Conservation (phyloP, 768 basidiomycete species). For the Gautieria morchelliformis region DNA sequence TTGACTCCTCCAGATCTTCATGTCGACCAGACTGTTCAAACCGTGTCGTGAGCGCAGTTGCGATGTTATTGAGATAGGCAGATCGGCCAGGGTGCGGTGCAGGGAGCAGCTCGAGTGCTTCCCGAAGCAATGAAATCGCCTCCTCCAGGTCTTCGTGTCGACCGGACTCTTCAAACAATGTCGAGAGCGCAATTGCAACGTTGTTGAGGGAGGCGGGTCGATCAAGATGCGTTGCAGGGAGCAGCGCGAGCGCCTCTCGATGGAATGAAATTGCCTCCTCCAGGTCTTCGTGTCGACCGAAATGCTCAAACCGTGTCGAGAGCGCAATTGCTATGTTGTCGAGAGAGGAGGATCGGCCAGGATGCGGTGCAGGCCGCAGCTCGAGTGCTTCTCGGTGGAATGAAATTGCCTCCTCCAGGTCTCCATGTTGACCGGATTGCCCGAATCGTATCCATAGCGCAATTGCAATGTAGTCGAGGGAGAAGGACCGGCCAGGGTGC, state of each 20-base stretch:
- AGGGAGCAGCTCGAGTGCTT: slow-evolving; percentile 3
- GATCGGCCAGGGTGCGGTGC: no score
- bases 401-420: slow-evolving; percentile 17
- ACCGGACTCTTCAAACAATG: no score
- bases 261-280: neutral
- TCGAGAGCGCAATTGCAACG: neutral
- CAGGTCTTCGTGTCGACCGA: slow-evolving; percentile 1
- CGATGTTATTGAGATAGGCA: no score
- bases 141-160: slow-evolving; percentile 11
- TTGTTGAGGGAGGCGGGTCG: no score
- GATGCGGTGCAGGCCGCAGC: neutral
- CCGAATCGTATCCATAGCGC: neutral
- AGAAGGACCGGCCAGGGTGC: slow-evolving; percentile 10
- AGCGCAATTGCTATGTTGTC: neutral
- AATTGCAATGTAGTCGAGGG: slow-evolving; percentile 11
- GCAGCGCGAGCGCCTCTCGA: slow-evolving; percentile 3
- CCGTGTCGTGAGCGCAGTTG: no score
- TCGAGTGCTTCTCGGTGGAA: slow-evolving; percentile 7
- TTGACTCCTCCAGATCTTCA: no score
- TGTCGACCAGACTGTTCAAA: no score
- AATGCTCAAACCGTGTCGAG: neutral
- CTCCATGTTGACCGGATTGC: neutral
- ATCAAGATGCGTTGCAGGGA: neutral
- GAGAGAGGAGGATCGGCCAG: no score
- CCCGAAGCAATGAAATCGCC: slow-evolving; percentile 12